Percentiles rank a stretch among this genome's conserved stretches.
phyloP scores from a whole-genome alignment of 495 filamentous ascomycete species.

The Parmelia sp. region DNA sequence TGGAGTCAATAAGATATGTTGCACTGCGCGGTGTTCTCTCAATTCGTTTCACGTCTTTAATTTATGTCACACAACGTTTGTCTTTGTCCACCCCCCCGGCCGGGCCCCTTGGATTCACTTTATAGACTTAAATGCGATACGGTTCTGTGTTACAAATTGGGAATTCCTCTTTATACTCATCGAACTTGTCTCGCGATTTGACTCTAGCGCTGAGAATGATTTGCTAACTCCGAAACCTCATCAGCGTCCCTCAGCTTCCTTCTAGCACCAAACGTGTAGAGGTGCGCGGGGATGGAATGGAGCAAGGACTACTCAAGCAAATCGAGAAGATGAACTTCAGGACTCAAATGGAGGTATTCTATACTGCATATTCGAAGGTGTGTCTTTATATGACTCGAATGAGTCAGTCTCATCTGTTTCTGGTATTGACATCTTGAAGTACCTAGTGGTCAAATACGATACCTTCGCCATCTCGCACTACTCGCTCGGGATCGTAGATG shows the following conservation, averaged over 20 bases:
- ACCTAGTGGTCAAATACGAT: slow-evolving; percentile 35
- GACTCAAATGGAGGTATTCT: slow-evolving; percentile 38
- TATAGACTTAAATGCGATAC: not conserved
- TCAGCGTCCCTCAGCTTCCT: slow-evolving; percentile 14
- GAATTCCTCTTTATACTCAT: not conserved
- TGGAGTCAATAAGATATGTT: not conserved
- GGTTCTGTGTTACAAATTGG: not conserved
- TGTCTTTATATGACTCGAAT: slow-evolving; percentile 25
- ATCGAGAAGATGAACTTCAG: slow-evolving; percentile 37
- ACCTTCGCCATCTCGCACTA: slow-evolving; percentile 31
- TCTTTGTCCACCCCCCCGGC: too few species aligned
- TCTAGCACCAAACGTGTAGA: slow-evolving; percentile 22
- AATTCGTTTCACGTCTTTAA: not conserved
- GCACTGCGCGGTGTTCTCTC: not conserved
- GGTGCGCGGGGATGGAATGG: slow-evolving; percentile 35
- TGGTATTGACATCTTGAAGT: slow-evolving; percentile 24
- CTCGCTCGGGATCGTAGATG: slow-evolving; percentile 35
- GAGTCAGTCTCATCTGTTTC: not conserved
- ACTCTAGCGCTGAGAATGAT: not conserved
- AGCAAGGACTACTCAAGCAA: slow-evolving; percentile 33
- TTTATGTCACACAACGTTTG: not conserved
- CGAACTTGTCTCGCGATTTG: not conserved
- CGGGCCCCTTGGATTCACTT: not conserved
- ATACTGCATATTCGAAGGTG: slow-evolving; percentile 48
- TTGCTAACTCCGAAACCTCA: not conserved